Percentiles rank a stretch among this genome's conserved stretches.
These are phyloP conservation scores for Diutina pseudorugosa DNA, from an alignment of 1,139 yeast species.

Conservation along the genomic window DNA sequence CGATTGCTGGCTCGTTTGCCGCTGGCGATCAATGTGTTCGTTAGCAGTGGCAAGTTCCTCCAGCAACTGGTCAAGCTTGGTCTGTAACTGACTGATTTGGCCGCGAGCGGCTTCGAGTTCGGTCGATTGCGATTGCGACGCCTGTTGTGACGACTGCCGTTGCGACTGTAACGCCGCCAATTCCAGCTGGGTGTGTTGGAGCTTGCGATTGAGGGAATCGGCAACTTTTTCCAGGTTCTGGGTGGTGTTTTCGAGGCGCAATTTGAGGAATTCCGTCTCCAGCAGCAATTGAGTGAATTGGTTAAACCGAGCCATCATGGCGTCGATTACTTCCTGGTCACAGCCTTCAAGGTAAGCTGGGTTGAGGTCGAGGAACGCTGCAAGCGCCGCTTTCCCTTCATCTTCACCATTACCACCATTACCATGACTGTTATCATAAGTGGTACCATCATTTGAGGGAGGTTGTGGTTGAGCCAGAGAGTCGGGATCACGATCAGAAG, in stretches of 20 bases:
- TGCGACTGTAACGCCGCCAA: not conserved
- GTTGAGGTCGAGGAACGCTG: not conserved
- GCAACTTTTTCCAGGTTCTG: not conserved
- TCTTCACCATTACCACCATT: too few relatives aligned
- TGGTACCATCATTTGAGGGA: too few relatives aligned
- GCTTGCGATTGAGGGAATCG: not conserved
- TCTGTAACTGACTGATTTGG: not conserved
- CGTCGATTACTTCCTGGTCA: not conserved
- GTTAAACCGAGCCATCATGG: not conserved
- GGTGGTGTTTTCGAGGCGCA: not conserved
- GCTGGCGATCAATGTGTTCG: not conserved
- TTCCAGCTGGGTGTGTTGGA: not conserved
- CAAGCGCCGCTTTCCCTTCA: not conserved
- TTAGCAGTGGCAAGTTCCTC: not conserved
- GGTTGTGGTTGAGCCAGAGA: too few relatives aligned
- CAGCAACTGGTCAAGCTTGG: not conserved
- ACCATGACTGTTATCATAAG: too few relatives aligned
- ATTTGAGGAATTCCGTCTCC: not conserved
- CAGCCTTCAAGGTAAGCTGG: not conserved
- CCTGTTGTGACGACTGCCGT: not conserved
- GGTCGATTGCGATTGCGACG: not conserved
- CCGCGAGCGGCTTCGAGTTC: not conserved
- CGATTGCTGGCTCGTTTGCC: not conserved
- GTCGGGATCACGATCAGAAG: too few relatives aligned
- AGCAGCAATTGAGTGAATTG: not conserved